Conservation (phyloP, 2,329 filamentous ascomycete genomes). For the Knufia fluminis region DNA sequence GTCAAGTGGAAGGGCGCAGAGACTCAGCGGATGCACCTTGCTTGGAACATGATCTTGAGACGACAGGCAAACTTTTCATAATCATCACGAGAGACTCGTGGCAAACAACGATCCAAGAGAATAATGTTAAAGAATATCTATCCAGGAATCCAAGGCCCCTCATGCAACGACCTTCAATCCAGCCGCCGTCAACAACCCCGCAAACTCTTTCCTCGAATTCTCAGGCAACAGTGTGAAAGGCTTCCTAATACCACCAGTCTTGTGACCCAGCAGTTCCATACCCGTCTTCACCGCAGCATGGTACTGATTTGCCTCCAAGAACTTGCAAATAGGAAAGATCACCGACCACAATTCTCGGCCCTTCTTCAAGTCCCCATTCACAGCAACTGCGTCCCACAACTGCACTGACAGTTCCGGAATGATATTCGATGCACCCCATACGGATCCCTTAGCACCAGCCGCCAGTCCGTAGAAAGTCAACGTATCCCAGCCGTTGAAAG, state of each 20-base stretch:
- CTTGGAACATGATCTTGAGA: too few relatives aligned
- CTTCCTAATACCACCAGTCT: slow-evolving; percentile 42
- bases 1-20: too few relatives aligned
- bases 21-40: too few relatives aligned
- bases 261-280: slow-evolving; percentile 36
- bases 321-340: slow-evolving; percentile 43
- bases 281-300: slow-evolving; percentile 42
- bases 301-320: slow-evolving; percentile 42
- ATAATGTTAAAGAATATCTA: too few relatives aligned
- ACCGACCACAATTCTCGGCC: slow-evolving; percentile 42
- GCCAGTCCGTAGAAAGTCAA: slow-evolving; percentile 45
- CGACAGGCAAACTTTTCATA: too few relatives aligned
- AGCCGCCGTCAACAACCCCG: slow-evolving; percentile 31
- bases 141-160: neutral
- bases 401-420: slow-evolving; percentile 42
- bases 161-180: slow-evolving; percentile 29
- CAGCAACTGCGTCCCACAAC: slow-evolving; percentile 40
- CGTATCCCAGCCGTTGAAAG: slow-evolving; percentile 47
- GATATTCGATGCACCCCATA: slow-evolving; percentile 45
- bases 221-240: slow-evolving; percentile 36
- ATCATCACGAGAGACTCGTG: too few relatives aligned
- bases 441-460: slow-evolving; percentile 41
- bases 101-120: too few relatives aligned
- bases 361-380: slow-evolving; percentile 34
- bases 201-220: slow-evolving; percentile 29